Percentiles rank a stretch among this genome's conserved stretches.
Evolutionary conservation across 345 rosid genomes (phyloP).

Genomic region (Syzygium grande): DNA sequence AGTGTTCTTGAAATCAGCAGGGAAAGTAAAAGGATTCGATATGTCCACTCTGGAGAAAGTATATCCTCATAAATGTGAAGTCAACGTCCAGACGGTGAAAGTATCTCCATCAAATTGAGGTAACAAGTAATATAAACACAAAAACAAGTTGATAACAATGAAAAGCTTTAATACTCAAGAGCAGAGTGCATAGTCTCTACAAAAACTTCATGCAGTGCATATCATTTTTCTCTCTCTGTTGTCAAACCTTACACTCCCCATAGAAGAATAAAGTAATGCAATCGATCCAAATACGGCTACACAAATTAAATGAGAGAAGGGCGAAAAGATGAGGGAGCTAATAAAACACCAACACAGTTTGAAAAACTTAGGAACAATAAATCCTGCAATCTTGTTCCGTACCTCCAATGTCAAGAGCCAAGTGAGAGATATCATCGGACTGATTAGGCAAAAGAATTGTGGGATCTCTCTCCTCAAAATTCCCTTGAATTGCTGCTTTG

Average conservation of each 20-base stretch:
- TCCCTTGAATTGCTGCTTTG: slow-evolving; percentile 95
- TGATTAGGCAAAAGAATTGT: slow-evolving; percentile 95
- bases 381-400: background rate
- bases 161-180: background rate
- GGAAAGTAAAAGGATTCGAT: background rate
- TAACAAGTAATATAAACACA: background rate
- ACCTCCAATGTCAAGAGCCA: slow-evolving; percentile 99
- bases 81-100: background rate
- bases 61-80: background rate
- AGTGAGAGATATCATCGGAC: slow-evolving; percentile 93
- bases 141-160: background rate
- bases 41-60: background rate
- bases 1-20: background rate
- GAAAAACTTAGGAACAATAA: background rate
- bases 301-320: background rate
- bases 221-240: background rate
- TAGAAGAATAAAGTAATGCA: background rate
- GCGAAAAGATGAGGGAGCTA: background rate
- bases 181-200: background rate
- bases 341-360: background rate
- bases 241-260: background rate
- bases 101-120: background rate
- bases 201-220: background rate
- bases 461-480: slow-evolving; percentile 85
- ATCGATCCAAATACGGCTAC: background rate